Conservation (phyloP, 257 asterid genomes). For the Primulina eburnea region DNA sequence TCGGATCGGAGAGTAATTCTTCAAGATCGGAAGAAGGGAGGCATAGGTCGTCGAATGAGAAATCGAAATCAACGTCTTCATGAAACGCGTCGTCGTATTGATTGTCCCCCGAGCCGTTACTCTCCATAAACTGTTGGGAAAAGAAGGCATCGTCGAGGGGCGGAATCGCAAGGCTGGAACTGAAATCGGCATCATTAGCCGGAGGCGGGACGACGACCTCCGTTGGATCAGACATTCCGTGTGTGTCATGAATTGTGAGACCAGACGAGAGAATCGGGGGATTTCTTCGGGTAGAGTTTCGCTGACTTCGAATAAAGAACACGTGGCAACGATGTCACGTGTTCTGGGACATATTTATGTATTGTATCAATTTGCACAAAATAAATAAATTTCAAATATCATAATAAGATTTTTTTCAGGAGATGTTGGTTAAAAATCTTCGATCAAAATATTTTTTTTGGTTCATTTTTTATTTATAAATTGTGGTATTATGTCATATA, state of each 20-base stretch:
- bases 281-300: background rate
- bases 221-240: slow-evolving; percentile 40
- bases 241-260: background rate
- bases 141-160: slow-evolving; percentile 49
- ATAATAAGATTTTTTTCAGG: too few relatives aligned
- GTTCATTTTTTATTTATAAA: too few relatives aligned
- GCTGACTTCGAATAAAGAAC: background rate
- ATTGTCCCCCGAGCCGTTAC: slow-evolving; percentile 24
- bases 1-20: slow-evolving; percentile 26
- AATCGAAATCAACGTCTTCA: slow-evolving; percentile 54
- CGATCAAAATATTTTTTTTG: too few relatives aligned
- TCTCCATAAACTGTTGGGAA: slow-evolving; percentile 27
- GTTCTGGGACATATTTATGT: too few relatives aligned
- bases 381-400: too few relatives aligned
- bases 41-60: slow-evolving; percentile 43
- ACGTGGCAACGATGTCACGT: too few relatives aligned
- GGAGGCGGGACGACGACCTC: slow-evolving; percentile 33
- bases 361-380: too few relatives aligned
- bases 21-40: slow-evolving; percentile 33
- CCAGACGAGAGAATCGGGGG: background rate
- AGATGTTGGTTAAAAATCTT: too few relatives aligned
- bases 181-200: slow-evolving; percentile 23
- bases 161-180: slow-evolving; percentile 44
- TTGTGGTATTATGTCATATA: too few relatives aligned
- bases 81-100: slow-evolving; percentile 19